phyloP scores from a whole-genome alignment of 306 rosid species.

The Cicer bijugum region DNA sequence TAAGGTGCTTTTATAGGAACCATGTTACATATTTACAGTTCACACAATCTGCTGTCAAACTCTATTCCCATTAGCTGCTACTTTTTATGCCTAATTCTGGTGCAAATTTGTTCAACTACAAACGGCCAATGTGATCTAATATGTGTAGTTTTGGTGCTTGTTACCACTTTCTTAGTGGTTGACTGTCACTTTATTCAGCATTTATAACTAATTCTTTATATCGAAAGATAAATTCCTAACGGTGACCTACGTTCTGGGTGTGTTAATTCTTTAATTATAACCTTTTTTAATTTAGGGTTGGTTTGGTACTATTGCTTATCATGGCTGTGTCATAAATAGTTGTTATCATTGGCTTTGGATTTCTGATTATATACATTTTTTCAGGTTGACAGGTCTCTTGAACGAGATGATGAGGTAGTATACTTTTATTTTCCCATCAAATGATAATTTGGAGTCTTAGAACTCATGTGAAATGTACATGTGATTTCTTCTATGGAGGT shows the following conservation, averaged over 20 bases:
- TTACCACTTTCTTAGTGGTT: conserved; percentile 4
- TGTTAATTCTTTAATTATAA: conserved; percentile 2
- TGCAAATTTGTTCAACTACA: conserved; percentile 19
- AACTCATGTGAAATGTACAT: conserved; percentile 23
- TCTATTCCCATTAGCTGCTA: not conserved
- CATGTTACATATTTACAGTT: conserved; percentile 31
- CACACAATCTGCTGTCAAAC: not conserved
- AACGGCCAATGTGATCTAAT: not conserved
- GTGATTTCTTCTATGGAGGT: conserved; percentile 21
- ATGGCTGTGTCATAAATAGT: conserved; percentile 23
- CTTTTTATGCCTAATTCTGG: not conserved
- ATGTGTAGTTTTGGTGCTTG: not conserved
- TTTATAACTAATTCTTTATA: conserved; percentile 7
- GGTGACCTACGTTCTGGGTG: conserved; percentile 9
- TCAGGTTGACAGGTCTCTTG: conserved; percentile 95
- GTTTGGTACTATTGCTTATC: conserved; percentile 29
- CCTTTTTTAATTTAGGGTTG: conserved; percentile 21
- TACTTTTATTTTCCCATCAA: conserved; percentile 38
- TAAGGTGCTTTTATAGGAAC: conserved; percentile 19
- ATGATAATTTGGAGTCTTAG: conserved; percentile 11
- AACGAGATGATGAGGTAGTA: conserved; percentile 98
- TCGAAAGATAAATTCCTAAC: conserved; percentile 34
- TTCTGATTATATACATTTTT: conserved; percentile 43
- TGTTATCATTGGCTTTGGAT: conserved; percentile 13
- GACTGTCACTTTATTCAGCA: conserved; percentile 23